Base-by-base conservation (phyloP, 352 stramenopile species). In the Phytophthora idaei region DNA sequence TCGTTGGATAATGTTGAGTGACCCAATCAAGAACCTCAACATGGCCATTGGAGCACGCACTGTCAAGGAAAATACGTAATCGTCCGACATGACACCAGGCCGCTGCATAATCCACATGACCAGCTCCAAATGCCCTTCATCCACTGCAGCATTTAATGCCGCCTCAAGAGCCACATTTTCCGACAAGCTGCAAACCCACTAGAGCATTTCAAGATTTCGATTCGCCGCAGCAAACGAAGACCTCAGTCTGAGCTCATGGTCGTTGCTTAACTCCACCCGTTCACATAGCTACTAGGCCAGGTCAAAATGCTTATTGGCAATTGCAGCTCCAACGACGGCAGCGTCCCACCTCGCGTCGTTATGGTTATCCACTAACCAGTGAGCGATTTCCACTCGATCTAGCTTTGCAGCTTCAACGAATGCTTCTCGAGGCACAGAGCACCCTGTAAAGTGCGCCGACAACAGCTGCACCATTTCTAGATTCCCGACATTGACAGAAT, bases 111-210 rank as follows among this genome's bases (percentile, higher is more conserved):
- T 54, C 63, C 63, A 71, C 29, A 63, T 49, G 4, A 64, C 58
- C 45, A 72, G 34, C 1, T 72, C 36, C 29, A 67, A 45, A 21
- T 67, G 42, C 15, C 64, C 50, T 14, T 58, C 58, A 28, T 45
- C 1, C n/a, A n/a, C n/a, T n/a, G 57, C 64, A 37, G 45, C 34
- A 31, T 29, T 29, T 2, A 63, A 39, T 0, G 36, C 58, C n/a
- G 39, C 37, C n/a, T 45, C 28, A 12, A 39, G 27, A 4, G 55
- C 39, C 2, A 66, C 27, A 10, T 7, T 27, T 11, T 17, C 9
- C 2, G 56, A 61, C 6, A 71, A n/a, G n/a, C 27, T 67, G 34
- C 63, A 71, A n/a, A 71, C 42, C 63, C 63, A 71, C 34, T 66
- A 12, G 5, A 71, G 7, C 41, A 71, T 71, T 1, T 49, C 41